Evolutionary conservation across 306 rosid genomes (phyloP), one percentile per base, ranked within the genome.

Genomic region (Malus sieversii): DNA sequence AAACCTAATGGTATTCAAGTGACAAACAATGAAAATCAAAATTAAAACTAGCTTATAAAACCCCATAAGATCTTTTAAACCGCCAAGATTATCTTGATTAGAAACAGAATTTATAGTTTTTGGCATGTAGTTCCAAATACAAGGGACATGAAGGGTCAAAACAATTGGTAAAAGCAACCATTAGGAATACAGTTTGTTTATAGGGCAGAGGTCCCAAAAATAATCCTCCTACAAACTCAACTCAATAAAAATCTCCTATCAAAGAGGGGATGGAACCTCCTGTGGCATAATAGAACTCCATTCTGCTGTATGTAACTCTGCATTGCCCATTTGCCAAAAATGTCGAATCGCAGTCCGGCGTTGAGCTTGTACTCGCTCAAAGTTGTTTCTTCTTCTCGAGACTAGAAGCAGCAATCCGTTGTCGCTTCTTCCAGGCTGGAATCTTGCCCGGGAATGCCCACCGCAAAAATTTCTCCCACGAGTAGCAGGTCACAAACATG

Each of bases 401-500:
- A 75, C 79, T 84, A 65, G 90, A 84, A 35, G 88, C 89, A n/a
- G 90, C 93, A 16, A 67, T 19, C 15, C 88, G 82, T 82, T 95
- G 99, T 38, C 92, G 87, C 85, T 83, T 92, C 90, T 85, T 90
- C 99, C 99, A 92, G 20, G 88, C 85, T 0, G 99, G 98, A 74
- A 96, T 84, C 82, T 86, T 92, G 48, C 97, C 99, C 0, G 99
- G 99, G 85, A 92, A 96, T 40, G 84, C 91, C 97, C 96, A 92
- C 80, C 99, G 82, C 67, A 96, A 75, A 19, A 92, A 75, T 76
- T 92, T 89, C 89, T 96, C 99, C 99, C 97, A 90, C 9, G 90
- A 81, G 84, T 89, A 92, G 87, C 99, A 96, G 78, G 66, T 75
- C 80, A 89, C 32, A 74, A 87, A 92, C 97, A 90, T 96, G 29